Base-by-base conservation (phyloP, 2,329 filamentous ascomycete genomes). In the Daldinia eschscholtzii region DNA sequence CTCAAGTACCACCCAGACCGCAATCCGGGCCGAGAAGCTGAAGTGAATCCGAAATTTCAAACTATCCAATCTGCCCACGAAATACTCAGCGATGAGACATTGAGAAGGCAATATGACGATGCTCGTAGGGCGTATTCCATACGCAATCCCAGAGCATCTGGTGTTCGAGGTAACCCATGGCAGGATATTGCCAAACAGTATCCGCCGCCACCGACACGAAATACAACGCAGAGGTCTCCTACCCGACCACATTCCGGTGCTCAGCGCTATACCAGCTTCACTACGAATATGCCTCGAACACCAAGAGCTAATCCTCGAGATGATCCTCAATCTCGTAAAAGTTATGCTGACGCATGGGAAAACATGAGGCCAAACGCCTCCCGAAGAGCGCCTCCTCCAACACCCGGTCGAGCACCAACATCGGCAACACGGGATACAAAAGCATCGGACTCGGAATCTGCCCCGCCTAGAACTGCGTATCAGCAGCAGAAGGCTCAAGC, bases 1-100 rank as follows among this genome's bases (percentile, higher is more conserved):
- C 84, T 97, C 53, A 92, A 92, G 79, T 97, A 92, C 76, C 94
- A 97, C 76, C 94, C 94, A 6, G 94, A 97, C 79, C 91, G 94
- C 67, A 97, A 97, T 76, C 93, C 91, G 10, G 94, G 94, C 58
- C 89, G 88, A 76, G 93, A 97, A 80, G 82, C 88, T 64, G 93
- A 95, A 76, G 92, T 91, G 77, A 93, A 92, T 72, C 85, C 91
- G 35, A 92, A 93, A 76, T 97, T 97, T 76, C 92, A 97, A 79
- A 88, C 91, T 57, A 97, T 97, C 56, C 93, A 97, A 80, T 89
- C 92, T 4, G 94, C 94, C 23, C 91, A 97, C 77, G 94, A 97
- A 78, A 85, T 97, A 60, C 79, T 89, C 13, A 83, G 81, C 28
- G 86, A 88, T 65, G 81, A 85, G 0, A 80, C 81, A 2, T 78